A percentile compares a stretch with the other conserved stretches of the same genome.
Conservation (phyloP, 164 flowering plant species). For the Platanus orientalis region DNA sequence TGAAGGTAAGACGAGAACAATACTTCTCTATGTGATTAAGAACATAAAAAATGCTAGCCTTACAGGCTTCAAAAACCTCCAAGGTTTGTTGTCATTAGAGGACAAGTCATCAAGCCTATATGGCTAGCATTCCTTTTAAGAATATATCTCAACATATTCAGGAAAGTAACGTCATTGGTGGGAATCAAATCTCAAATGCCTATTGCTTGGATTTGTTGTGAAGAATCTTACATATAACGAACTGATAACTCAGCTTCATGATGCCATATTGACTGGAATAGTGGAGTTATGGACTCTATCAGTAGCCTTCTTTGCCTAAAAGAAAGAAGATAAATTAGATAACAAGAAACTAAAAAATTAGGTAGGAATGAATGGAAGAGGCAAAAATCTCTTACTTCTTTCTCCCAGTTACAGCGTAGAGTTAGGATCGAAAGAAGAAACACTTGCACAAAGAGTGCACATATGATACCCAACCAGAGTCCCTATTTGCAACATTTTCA, state of each 20-base stretch:
- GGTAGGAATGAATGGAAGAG: not conserved
- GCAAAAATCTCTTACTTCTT: slow-evolving; percentile 40
- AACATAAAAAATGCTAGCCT: too few species aligned
- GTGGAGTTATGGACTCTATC: slow-evolving; percentile 17
- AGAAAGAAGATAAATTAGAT: not conserved
- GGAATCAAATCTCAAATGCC: too few species aligned
- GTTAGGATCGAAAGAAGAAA: slow-evolving; percentile 34
- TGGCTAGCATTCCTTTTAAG: too few species aligned
- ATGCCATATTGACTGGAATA: not conserved
- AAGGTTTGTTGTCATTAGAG: too few species aligned
- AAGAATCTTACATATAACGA: not conserved
- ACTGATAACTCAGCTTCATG: not conserved
- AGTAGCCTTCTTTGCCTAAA: slow-evolving; percentile 23
- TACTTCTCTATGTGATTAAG: too few species aligned
- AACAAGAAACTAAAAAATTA: not conserved
- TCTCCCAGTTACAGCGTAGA: slow-evolving; percentile 58
- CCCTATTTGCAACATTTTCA: slow-evolving; percentile 39
- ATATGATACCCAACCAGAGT: slow-evolving; percentile 66
- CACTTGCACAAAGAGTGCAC: slow-evolving; percentile 53
- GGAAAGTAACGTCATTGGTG: too few species aligned
- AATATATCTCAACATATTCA: too few species aligned
- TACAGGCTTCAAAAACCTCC: too few species aligned
- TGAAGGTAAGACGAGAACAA: too few species aligned
- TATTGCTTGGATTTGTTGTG: too few species aligned
- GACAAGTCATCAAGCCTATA: too few species aligned